Conservation (phyloP, 1,284 basidiomycete genomes). For the Calocybe gambosa region DNA sequence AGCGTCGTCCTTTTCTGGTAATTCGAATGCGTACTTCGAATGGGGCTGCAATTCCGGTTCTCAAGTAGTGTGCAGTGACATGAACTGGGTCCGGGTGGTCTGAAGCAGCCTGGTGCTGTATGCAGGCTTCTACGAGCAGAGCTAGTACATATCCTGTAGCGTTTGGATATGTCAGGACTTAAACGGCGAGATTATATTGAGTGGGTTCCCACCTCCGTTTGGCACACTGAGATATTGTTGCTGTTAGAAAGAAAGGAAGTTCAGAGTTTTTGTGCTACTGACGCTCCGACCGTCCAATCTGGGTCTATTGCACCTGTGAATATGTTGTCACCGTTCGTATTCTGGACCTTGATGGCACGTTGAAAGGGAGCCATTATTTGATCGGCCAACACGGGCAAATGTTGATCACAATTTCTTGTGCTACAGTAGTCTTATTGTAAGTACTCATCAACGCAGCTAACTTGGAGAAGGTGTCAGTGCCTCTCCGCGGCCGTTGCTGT, state of each 20-base stretch:
- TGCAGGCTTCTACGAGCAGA: conserved; percentile 46
- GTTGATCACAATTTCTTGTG: no score
- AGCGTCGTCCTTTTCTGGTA: conserved; percentile 41
- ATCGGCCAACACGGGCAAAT: background rate
- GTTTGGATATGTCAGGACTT: background rate
- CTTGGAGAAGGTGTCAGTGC: no score
- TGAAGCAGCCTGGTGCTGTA: conserved; percentile 40
- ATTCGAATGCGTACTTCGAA: conserved; percentile 43
- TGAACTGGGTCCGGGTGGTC: conserved; percentile 50
- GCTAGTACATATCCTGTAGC: conserved; percentile 52
- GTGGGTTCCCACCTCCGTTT: conserved; percentile 40
- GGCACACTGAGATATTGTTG: conserved; percentile 33
- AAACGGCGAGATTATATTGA: background rate
- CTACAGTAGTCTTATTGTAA: no score
- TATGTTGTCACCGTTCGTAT: conserved; percentile 15
- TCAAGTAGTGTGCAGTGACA: conserved; percentile 52
- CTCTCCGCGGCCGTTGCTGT: conserved; percentile 1
- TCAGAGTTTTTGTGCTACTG: conserved; percentile 19
- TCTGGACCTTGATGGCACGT: conserved; percentile 26
- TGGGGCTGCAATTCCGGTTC: conserved; percentile 30
- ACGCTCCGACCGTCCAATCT: conserved; percentile 40
- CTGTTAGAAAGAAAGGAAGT: background rate
- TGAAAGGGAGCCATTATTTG: conserved; percentile 32
- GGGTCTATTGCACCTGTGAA: conserved; percentile 38
- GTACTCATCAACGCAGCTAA: no score